Conservation (phyloP, 2,329 filamentous ascomycete genomes). For the Paecilomyces niveus region DNA sequence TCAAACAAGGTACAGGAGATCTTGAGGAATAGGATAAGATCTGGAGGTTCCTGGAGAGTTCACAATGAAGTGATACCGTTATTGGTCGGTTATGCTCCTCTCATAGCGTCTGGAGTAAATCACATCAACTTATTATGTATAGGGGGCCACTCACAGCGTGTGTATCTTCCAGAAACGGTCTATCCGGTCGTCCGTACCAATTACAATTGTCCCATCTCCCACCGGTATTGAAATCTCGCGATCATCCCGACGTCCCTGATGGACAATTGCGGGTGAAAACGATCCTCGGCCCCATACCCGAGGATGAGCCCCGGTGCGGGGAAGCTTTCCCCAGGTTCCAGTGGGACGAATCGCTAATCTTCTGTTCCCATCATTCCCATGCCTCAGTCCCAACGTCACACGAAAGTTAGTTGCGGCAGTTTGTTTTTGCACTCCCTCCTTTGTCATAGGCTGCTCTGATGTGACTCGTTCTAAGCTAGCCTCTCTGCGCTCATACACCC, state of each 20-base stretch:
- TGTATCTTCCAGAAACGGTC: not conserved
- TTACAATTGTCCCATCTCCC: not conserved
- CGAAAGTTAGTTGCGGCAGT: not conserved
- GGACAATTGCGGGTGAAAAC: not conserved
- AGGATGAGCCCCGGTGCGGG: not conserved
- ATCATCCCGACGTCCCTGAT: not conserved
- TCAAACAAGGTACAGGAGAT: too few species aligned
- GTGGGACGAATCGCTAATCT: not conserved
- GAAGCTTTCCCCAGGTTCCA: not conserved
- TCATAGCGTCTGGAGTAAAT: not conserved
- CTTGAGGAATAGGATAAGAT: too few species aligned
- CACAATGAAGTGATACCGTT: too few species aligned
- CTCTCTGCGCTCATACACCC: not conserved
- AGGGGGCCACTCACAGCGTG: not conserved
- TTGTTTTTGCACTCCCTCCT: not conserved
- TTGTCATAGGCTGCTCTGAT: not conserved
- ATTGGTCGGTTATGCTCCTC: too few species aligned
- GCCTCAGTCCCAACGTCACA: not conserved
- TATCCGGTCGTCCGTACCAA: not conserved
- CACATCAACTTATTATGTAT: not conserved
- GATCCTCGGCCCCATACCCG: not conserved
- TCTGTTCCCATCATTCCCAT: not conserved
- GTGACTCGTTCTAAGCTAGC: not conserved
- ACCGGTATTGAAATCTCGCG: not conserved
- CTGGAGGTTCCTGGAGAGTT: too few species aligned